phyloP scores from a whole-genome alignment of 1,284 basidiomycete species.

The Xerocomus amazonicus region DNA sequence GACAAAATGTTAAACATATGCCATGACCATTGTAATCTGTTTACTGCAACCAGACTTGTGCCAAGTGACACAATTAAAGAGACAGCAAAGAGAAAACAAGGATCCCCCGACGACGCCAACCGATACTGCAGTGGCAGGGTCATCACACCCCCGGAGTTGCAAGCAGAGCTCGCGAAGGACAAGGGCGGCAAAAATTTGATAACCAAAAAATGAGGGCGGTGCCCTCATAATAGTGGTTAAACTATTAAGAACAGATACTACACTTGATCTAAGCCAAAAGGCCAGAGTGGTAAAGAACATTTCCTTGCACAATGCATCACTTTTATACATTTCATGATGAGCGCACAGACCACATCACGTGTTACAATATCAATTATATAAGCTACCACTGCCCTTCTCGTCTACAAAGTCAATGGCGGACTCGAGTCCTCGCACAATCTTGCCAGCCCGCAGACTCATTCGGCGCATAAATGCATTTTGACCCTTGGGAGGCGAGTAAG shows the following conservation, averaged over 20 bases:
- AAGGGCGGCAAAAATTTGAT: conserved; percentile 35
- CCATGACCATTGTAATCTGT: neutral
- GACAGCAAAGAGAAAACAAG: conserved; percentile 21
- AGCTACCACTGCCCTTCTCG: conserved; percentile 13
- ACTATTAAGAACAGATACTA: conserved; percentile 57
- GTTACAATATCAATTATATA: neutral
- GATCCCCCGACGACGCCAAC: conserved; percentile 34
- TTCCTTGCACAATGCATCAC: too few relatives aligned
- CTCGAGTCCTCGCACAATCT: conserved; percentile 42
- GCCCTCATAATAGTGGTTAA: conserved; percentile 37
- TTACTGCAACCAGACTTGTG: conserved; percentile 1
- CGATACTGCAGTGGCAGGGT: conserved; percentile 32
- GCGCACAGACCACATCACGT: conserved; percentile 16
- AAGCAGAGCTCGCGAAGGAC: conserved; percentile 33
- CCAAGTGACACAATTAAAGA: conserved; percentile 2
- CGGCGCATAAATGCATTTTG: conserved; percentile 32
- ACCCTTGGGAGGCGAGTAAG: conserved; percentile 14
- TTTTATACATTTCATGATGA: conserved; percentile 5
- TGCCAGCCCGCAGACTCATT: conserved; percentile 37
- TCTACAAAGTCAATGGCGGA: conserved; percentile 50
- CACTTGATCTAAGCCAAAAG: conserved; percentile 84
- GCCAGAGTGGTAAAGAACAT: conserved; percentile 13
- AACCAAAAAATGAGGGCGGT: conserved; percentile 33
- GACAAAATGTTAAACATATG: too few relatives aligned
- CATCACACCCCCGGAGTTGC: conserved; percentile 34